Evolutionary conservation across 2,329 filamentous ascomycete species (phyloP).

Genomic region (Rhinocladiella mackenziei): DNA sequence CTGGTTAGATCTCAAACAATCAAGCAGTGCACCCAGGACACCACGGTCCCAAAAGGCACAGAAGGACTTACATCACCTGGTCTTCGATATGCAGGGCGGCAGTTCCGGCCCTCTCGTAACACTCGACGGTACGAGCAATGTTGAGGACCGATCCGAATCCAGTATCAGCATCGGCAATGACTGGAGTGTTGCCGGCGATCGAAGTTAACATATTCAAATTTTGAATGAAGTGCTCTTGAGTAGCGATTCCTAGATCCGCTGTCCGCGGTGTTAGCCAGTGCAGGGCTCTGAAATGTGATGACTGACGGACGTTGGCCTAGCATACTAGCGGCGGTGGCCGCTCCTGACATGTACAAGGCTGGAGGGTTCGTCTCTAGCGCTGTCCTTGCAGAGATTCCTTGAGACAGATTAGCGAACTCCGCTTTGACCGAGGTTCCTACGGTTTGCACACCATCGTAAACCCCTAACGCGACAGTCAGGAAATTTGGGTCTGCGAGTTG

Average conservation of each 20-base stretch:
- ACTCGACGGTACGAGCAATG: slow-evolving; percentile 46
- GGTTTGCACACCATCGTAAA: slow-evolving; percentile 2
- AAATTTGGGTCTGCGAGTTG: not conserved
- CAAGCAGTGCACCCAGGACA: too few relatives aligned
- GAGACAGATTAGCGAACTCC: not conserved
- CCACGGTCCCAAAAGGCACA: too few relatives aligned
- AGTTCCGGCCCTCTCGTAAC: slow-evolving; percentile 51
- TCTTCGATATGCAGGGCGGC: slow-evolving; percentile 57
- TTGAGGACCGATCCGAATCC: slow-evolving; percentile 50
- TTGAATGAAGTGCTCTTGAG: not conserved
- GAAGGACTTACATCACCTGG: slow-evolving; percentile 31
- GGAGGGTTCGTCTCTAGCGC: slow-evolving; percentile 1
- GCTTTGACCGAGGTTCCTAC: too few relatives aligned
- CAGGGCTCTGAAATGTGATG: too few relatives aligned
- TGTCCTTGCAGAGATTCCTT: not conserved
- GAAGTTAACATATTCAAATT: not conserved
- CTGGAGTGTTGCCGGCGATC: slow-evolving; percentile 1
- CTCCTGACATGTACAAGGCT: not conserved
- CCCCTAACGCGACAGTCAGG: not conserved
- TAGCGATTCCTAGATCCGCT: slow-evolving; percentile 1
- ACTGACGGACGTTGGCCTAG: slow-evolving; percentile 1
- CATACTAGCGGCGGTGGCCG: not conserved
- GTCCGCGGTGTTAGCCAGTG: not conserved
- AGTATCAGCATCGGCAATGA: slow-evolving; percentile 52
- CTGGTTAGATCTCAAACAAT: too few relatives aligned